phyloP scores from a whole-genome alignment of 768 basidiomycete genomes.

The Rhizopogon sp. region DNA sequence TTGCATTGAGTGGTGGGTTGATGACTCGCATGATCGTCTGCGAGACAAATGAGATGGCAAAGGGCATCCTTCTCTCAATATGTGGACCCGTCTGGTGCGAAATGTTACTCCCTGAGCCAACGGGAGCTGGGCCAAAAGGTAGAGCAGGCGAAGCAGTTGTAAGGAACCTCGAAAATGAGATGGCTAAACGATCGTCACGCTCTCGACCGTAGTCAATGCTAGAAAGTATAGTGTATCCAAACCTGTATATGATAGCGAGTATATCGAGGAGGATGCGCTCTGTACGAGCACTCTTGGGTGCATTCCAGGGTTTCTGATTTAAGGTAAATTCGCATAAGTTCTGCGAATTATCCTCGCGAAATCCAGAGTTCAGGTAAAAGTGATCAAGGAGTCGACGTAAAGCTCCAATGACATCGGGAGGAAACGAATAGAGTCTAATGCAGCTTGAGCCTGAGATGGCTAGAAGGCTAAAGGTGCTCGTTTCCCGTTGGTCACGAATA shows the following conservation, averaged over 20 bases:
- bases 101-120: constrained; percentile 31
- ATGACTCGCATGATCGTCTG: constrained; percentile 68
- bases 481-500: constrained; percentile 47
- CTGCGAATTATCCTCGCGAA: constrained; percentile 50
- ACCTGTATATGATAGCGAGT: constrained; percentile 54
- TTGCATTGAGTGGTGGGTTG: constrained; percentile 68
- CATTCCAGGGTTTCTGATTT: constrained; percentile 69
- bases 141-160: constrained; percentile 30
- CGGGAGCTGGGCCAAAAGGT: constrained; percentile 33
- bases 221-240: constrained; percentile 61
- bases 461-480: constrained; percentile 64
- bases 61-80: constrained; percentile 40
- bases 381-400: constrained; percentile 54
- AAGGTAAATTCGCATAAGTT: constrained; percentile 64
- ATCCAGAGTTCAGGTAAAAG: constrained; percentile 36
- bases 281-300: constrained; percentile 56
- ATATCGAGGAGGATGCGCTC: constrained; percentile 71
- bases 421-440: constrained; percentile 69
- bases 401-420: constrained; percentile 42
- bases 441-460: constrained; percentile 61
- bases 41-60: constrained; percentile 71
- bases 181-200: constrained; percentile 63
- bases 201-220: constrained; percentile 76
- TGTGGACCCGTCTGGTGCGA: constrained; percentile 31
- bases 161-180: constrained; percentile 60